Percentiles rank a stretch among this genome's conserved stretches.
phyloP scores from a whole-genome alignment of 2,329 filamentous ascomycete genomes.

The Paraphoma sp. region DNA sequence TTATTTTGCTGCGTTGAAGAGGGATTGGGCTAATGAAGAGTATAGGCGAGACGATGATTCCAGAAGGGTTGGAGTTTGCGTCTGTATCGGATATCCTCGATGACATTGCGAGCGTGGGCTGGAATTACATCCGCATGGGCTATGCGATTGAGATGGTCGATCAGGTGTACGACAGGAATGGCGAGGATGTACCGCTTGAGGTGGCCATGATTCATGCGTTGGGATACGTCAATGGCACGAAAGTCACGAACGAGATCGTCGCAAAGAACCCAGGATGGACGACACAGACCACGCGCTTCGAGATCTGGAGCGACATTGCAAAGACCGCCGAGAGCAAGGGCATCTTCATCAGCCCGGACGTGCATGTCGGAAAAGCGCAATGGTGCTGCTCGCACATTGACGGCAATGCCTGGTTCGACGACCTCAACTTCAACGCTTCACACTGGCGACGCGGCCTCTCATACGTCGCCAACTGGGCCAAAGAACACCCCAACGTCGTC shows the following conservation, averaged over 20 bases:
- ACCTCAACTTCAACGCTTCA: constrained; percentile 60
- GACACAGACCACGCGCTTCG: constrained; percentile 48
- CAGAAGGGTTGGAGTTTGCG: constrained; percentile 66
- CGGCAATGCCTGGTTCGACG: constrained; percentile 66
- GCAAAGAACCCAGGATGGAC: constrained; percentile 47
- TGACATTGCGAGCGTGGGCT: constrained; percentile 61
- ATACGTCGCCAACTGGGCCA: constrained; percentile 61
- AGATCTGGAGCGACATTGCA: constrained; percentile 44
- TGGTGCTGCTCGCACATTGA: constrained; percentile 51
- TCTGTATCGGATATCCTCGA: constrained; percentile 58
- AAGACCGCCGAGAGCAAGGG: constrained; percentile 35
- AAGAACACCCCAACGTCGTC: constrained; percentile 58
- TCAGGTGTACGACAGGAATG: constrained; percentile 50
- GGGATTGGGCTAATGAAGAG: constrained; percentile 35
- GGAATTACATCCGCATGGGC: constrained; percentile 66
- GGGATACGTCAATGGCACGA: constrained; percentile 48
- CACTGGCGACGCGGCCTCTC: constrained; percentile 62
- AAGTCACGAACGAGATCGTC: constrained; percentile 47
- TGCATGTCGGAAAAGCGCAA: constrained; percentile 40
- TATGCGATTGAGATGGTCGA: constrained; percentile 53
- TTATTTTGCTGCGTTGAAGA: constrained; percentile 8
- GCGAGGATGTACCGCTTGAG: constrained; percentile 48
- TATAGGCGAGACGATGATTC: constrained; percentile 64
- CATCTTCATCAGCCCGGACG: constrained; percentile 41
- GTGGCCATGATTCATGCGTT: constrained; percentile 49